phyloP scores from a whole-genome alignment of 768 basidiomycete species.

The Suillus bovinus region DNA sequence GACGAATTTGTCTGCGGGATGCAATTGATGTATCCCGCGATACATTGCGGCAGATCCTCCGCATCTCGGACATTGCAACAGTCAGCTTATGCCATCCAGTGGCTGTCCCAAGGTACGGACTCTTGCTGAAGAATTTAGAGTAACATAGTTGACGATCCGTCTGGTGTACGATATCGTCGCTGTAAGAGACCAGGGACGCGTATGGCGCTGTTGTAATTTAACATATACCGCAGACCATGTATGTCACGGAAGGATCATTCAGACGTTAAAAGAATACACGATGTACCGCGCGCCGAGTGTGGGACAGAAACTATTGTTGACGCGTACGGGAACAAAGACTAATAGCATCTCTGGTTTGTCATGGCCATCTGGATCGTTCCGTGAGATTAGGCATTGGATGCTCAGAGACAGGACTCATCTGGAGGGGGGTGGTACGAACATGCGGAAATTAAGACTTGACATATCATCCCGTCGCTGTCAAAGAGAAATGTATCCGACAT shows the following conservation, averaged over 20 bases:
- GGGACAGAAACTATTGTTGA: neutral
- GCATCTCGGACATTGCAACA: neutral
- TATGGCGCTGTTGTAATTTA: neutral
- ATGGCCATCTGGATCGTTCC: neutral
- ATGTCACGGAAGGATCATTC: constrained; percentile 5
- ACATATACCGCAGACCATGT: neutral
- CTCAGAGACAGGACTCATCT: neutral
- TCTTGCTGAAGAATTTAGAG: neutral
- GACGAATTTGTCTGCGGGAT: neutral
- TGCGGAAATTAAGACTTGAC: neutral
- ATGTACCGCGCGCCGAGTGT: neutral
- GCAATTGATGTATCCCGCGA: neutral
- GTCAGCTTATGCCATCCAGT: neutral
- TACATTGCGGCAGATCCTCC: neutral
- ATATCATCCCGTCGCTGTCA: neutral
- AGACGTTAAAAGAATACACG: neutral
- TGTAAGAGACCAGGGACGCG: neutral
- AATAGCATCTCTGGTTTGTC: neutral
- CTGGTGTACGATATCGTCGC: neutral
- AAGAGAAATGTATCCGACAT: neutral
- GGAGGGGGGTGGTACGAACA: neutral
- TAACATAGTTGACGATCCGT: neutral
- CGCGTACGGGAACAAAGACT: neutral
- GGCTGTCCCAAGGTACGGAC: neutral
- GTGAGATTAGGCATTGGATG: neutral